A percentile compares a stretch with the other conserved stretches of the same genome.
Evolutionary conservation across 2,329 filamentous ascomycete genomes (phyloP).

Genomic region (Raffaelea deltoideospora): DNA sequence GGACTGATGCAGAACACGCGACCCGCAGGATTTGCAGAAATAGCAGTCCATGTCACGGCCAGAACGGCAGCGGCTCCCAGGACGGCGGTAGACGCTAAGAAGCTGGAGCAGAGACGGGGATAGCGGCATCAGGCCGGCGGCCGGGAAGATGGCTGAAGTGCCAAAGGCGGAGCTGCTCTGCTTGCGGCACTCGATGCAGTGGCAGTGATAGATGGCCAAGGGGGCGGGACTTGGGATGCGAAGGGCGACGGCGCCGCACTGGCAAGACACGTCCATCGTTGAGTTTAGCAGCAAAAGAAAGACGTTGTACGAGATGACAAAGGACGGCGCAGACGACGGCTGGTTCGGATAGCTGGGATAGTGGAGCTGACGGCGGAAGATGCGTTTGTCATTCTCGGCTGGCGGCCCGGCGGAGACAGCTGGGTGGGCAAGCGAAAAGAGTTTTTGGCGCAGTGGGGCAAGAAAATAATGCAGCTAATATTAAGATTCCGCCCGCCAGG

Average conservation of each 20-base stretch:
- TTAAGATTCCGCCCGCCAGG: too few relatives aligned
- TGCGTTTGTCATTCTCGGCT: background rate
- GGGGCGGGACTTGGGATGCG: constrained; percentile 44
- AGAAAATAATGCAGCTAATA: too few relatives aligned
- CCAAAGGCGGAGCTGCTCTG: constrained; percentile 38
- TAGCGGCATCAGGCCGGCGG: constrained; percentile 4
- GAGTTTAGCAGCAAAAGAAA: background rate
- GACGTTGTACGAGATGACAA: background rate
- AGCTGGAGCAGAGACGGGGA: background rate
- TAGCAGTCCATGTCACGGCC: constrained; percentile 11
- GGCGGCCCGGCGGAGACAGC: background rate
- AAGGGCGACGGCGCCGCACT: constrained; percentile 50
- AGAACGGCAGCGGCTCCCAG: constrained; percentile 1
- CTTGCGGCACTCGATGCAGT: constrained; percentile 50
- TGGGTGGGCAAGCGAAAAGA: background rate
- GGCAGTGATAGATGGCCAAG: constrained; percentile 54
- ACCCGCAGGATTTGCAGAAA: constrained; percentile 20
- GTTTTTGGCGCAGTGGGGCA: background rate
- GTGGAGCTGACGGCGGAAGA: background rate
- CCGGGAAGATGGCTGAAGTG: constrained; percentile 9
- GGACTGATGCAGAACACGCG: constrained; percentile 30
- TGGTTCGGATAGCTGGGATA: background rate
- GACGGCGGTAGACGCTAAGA: constrained; percentile 4
- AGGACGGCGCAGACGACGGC: background rate
- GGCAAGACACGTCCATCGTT: constrained; percentile 43